Conservation (phyloP, 495 filamentous ascomycete genomes). For the Haplographium delicatum region DNA sequence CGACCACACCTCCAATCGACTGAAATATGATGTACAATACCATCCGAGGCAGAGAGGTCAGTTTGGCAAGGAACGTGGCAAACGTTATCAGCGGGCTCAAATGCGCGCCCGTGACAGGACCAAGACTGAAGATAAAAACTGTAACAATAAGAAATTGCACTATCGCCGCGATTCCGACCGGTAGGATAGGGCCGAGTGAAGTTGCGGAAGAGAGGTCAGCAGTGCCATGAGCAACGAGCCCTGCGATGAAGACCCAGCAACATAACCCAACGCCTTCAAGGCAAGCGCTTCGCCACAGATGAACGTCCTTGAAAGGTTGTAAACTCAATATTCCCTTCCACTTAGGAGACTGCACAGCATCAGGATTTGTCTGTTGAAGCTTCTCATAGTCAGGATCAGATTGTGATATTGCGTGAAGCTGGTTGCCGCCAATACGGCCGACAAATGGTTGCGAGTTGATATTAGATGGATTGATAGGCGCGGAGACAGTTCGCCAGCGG, state of each 20-base stretch:
- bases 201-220: background rate
- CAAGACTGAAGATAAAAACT: constrained; percentile 39
- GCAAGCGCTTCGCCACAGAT: constrained; percentile 41
- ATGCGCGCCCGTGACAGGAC: constrained; percentile 38
- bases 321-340: constrained; percentile 34
- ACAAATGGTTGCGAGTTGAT: constrained; percentile 31
- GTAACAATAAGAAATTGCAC: constrained; percentile 35
- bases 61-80: constrained; percentile 38
- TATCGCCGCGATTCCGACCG: constrained; percentile 28
- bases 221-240: constrained; percentile 4
- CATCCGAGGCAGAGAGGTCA: constrained; percentile 39
- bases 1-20: constrained; percentile 35
- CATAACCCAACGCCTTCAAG: constrained; percentile 26
- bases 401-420: constrained; percentile 38
- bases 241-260: constrained; percentile 4
- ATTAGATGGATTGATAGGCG: background rate
- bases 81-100: constrained; percentile 43
- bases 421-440: constrained; percentile 43
- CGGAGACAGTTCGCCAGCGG: constrained; percentile 1
- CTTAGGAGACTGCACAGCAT: constrained; percentile 39
- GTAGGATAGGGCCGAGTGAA: constrained; percentile 9
- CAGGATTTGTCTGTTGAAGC: constrained; percentile 35
- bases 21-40: constrained; percentile 40
- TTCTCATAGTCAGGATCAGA: constrained; percentile 33
- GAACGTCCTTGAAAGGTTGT: constrained; percentile 29